Conservation (phyloP, 192 early-diverging fungal species). For the Jimgerdemannia flammicorona region DNA sequence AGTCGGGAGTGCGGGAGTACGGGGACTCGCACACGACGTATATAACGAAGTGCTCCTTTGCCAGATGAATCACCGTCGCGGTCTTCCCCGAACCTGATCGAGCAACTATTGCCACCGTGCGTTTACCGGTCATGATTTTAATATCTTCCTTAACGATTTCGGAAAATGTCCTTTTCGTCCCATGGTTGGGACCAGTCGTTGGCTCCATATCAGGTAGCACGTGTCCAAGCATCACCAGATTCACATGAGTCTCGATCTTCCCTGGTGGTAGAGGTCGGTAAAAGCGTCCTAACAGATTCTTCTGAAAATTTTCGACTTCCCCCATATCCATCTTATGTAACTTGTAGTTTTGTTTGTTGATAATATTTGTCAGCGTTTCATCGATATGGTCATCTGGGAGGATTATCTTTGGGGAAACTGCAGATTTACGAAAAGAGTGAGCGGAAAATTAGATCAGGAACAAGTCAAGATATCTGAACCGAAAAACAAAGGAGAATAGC, state of each 20-base stretch:
- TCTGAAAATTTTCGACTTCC: slow-evolving; percentile 4
- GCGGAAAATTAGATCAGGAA: too few species aligned
- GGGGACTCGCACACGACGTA: too few species aligned
- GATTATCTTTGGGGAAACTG: neutral
- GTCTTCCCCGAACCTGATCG: too few species aligned
- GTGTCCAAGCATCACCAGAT: slow-evolving; percentile 23
- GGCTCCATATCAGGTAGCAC: slow-evolving; percentile 19
- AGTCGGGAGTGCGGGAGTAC: too few species aligned
- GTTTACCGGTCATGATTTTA: too few species aligned
- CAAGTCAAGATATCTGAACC: too few species aligned
- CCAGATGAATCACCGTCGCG: too few species aligned
- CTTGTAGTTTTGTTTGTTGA: neutral
- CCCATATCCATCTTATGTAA: neutral
- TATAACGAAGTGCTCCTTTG: too few species aligned
- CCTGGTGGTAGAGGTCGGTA: slow-evolving; percentile 22
- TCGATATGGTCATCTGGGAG: neutral
- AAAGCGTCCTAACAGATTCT: slow-evolving; percentile 19
- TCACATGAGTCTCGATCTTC: too few species aligned
- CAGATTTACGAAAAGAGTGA: neutral
- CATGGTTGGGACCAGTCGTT: neutral
- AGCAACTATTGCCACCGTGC: too few species aligned
- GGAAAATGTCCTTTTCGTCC: slow-evolving; percentile 13
- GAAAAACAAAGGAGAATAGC: too few species aligned
- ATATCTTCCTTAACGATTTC: slow-evolving; percentile 5
- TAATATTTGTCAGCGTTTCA: neutral